phyloP scores from a whole-genome alignment of 371 early-diverging fungal genomes.

The Chytridiales sp. region DNA sequence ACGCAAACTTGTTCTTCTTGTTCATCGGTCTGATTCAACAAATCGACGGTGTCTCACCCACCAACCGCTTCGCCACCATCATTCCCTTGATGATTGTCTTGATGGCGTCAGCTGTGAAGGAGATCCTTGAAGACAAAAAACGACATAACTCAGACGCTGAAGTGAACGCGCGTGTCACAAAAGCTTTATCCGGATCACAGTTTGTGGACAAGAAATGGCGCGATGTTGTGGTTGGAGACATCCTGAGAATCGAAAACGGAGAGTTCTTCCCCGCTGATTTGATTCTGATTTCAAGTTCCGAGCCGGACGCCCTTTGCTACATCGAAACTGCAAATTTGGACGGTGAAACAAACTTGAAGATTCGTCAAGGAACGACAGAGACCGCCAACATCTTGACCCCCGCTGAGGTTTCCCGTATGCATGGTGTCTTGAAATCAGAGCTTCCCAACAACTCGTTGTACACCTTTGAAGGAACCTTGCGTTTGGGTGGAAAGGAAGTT shows the following conservation, averaged over 20 bases:
- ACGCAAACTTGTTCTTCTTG: constrained; percentile 89
- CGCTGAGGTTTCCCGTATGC: constrained; percentile 31
- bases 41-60: constrained; percentile 64
- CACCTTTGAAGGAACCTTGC: constrained; percentile 49
- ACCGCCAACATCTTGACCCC: constrained; percentile 39
- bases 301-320: constrained; percentile 61
- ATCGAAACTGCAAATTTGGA: constrained; percentile 76
- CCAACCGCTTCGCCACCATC: constrained; percentile 82
- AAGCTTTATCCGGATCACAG: constrained; percentile 52
- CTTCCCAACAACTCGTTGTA: constrained; percentile 51
- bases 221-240: constrained; percentile 72
- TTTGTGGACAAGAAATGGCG: constrained; percentile 51
- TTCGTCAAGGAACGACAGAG: constrained; percentile 51
- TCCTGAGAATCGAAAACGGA: constrained; percentile 68
- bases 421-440: constrained; percentile 44
- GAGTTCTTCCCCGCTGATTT: constrained; percentile 77
- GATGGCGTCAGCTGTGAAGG: constrained; percentile 92
- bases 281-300: constrained; percentile 58
- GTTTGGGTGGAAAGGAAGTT: constrained; percentile 32
- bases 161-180: constrained; percentile 61
- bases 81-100: constrained; percentile 90
- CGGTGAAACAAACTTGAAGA: constrained; percentile 76
- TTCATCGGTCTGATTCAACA: constrained; percentile 66
- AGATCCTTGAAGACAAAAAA: constrained; percentile 88
- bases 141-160: constrained; percentile 66